Percentiles rank a stretch among this genome's conserved stretches.
Conservation (phyloP, 257 asterid genomes). For the Hygrophila difformis region DNA sequence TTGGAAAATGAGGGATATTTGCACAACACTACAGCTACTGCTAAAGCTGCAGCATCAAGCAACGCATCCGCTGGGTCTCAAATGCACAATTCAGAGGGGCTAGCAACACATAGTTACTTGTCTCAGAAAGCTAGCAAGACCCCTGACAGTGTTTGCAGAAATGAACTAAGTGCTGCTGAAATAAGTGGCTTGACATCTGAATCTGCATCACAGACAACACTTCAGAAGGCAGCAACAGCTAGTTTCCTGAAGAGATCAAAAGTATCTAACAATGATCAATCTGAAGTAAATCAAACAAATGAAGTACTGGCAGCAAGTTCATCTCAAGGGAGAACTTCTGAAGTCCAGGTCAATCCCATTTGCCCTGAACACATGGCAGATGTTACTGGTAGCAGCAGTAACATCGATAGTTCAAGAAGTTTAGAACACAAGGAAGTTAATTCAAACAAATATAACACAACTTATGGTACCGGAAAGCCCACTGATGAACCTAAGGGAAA, state of each 20-base stretch:
- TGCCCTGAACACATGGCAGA: slow-evolving; percentile 25
- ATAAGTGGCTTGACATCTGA: slow-evolving; percentile 57
- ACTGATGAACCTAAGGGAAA: slow-evolving; percentile 36
- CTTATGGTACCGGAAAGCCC: slow-evolving; percentile 20
- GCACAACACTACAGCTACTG: slow-evolving; percentile 14
- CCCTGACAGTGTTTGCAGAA: slow-evolving; percentile 12
- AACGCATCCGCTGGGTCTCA: slow-evolving; percentile 17
- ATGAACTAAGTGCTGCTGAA: slow-evolving; percentile 34
- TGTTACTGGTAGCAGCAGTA: slow-evolving; percentile 38
- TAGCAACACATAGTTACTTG: slow-evolving; percentile 20
- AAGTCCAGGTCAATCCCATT: slow-evolving; percentile 22
- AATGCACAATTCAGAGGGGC: slow-evolving; percentile 27
- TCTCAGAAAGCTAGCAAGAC: slow-evolving; percentile 21
- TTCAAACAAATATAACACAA: slow-evolving; percentile 27
- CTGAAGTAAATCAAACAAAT: slow-evolving; percentile 19
- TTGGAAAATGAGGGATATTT: slow-evolving; percentile 22
- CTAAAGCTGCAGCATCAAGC: slow-evolving; percentile 14
- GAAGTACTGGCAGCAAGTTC: slow-evolving; percentile 25
- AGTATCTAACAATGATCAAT: slow-evolving; percentile 23
- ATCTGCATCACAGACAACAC: slow-evolving; percentile 39
- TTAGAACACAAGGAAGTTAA: slow-evolving; percentile 37
- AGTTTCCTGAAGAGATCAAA: slow-evolving; percentile 23
- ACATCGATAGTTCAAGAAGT: slow-evolving; percentile 23
- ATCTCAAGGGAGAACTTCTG: slow-evolving; percentile 22
- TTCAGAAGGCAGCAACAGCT: slow-evolving; percentile 19